Conservation (phyloP, 441 rosid genomes). For the Flueggea neowawraea region DNA sequence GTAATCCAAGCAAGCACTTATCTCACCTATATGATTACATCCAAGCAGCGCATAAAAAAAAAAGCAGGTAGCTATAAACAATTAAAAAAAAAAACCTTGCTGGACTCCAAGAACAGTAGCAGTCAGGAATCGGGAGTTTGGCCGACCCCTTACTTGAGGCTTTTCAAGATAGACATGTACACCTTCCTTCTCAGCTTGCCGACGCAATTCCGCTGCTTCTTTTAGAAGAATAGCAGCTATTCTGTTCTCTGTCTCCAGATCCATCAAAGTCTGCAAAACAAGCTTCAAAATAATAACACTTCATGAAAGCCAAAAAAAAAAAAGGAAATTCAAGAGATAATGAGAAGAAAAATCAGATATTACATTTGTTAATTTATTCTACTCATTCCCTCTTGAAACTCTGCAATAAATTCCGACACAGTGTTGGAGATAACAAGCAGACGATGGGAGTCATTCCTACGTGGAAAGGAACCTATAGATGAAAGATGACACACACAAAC, state of each 20-base stretch:
- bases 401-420: too few relatives aligned
- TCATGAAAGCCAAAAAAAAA: neutral
- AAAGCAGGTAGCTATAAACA: neutral
- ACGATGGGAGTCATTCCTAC: too few relatives aligned
- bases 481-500: too few relatives aligned
- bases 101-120: constrained; percentile 93
- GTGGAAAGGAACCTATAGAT: too few relatives aligned
- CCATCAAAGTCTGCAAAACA: constrained; percentile 43
- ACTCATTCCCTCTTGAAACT: too few relatives aligned
- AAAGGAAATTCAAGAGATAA: too few relatives aligned
- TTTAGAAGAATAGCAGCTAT: constrained; percentile 80
- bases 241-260: constrained; percentile 85
- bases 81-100: constrained; percentile 45
- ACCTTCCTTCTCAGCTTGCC: constrained; percentile 75
- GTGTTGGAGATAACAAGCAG: too few relatives aligned
- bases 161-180: constrained; percentile 68
- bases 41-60: neutral
- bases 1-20: too few relatives aligned
- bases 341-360: too few relatives aligned
- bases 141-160: constrained; percentile 62
- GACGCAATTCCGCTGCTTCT: constrained; percentile 86
- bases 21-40: too few relatives aligned
- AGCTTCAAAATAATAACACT: neutral
- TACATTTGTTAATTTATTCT: too few relatives aligned
- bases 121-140: constrained; percentile 84